Evolutionary conservation across 2,329 filamentous ascomycete genomes (phyloP), one percentile per base, ranked within the genome.

Genomic region (Tetracladium maxilliforme): DNA sequence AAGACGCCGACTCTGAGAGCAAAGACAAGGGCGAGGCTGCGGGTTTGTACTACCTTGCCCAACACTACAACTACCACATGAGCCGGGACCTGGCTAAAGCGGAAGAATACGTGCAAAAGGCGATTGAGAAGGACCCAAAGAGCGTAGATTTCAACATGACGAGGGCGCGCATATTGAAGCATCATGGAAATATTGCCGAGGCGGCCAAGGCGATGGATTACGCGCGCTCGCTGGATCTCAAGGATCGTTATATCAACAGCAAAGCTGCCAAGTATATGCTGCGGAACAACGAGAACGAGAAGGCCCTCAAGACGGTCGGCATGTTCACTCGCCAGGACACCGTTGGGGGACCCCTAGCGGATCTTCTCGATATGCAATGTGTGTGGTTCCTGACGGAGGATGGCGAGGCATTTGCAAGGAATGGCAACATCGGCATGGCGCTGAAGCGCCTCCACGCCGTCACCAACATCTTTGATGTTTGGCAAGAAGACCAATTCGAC

Each of bases 401-500:
- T 45, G 90, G 83, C 28, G 81, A 94, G 54, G 74, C 87, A 4
- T 84, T 86, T 48, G 61, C 80, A 29, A 75, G 90, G 25, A 78
- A 84, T 47, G 74, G 75, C 35, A 84, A 92, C 39, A 57, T 80
- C 23, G 83, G 78, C 4, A 64, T 94, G 30, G 87, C 92, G 1
- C 61, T 98, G 26, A 98, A 98, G 60, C 73, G 92, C 24, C 87
- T 94, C 51, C 81, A 86, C 36, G 64, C 81, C 13, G 70, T 98
- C 29, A 76, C 77, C 48, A 83, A 81, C 51, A 92, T 98, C 36
- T 98, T 98, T 42, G 87, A 95, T 37, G 73, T 83, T 12, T 98
- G 90, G 90, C 79, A 92, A 45, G 92, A 98, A 48, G 90, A 98
- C 41, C 90, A 98, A 44, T 94, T 95, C 42, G 90, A 98, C 48